These are phyloP conservation scores for Drechmeria coniospora DNA, from an alignment of 2,329 filamentous ascomycete genomes.

Conservation along the genomic window DNA sequence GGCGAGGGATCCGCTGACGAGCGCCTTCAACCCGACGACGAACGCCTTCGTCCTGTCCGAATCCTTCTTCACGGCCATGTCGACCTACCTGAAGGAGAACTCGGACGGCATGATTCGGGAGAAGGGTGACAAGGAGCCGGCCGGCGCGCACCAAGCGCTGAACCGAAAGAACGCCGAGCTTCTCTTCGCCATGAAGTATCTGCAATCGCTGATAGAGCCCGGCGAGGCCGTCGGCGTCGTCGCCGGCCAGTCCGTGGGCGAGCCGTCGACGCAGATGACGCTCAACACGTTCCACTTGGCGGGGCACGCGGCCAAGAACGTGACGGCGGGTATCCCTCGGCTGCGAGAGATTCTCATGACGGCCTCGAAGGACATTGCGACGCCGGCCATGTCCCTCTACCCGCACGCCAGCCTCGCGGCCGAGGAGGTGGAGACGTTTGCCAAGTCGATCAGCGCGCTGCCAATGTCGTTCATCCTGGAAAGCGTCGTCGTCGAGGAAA, in stretches of 20 bases:
- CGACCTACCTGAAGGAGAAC: constrained; percentile 67
- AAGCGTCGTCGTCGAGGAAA: constrained; percentile 65
- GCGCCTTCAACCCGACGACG: constrained; percentile 59
- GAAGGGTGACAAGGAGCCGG: constrained; percentile 22
- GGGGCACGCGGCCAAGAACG: constrained; percentile 95
- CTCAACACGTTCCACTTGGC: constrained; percentile 99
- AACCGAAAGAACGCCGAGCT: constrained; percentile 64
- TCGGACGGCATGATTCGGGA: constrained; percentile 39
- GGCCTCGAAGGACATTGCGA: constrained; percentile 75
- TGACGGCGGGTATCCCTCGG: constrained; percentile 94
- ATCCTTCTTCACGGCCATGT: constrained; percentile 58
- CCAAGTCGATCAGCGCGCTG: constrained; percentile 81
- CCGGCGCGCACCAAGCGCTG: constrained; percentile 16
- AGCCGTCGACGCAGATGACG: constrained; percentile 98
- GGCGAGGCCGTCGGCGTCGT: constrained; percentile 96
- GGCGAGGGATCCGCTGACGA: constrained; percentile 59
- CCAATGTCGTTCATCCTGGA: constrained; percentile 75
- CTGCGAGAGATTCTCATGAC: constrained; percentile 98
- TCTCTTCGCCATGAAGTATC: constrained; percentile 81
- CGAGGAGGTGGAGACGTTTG: constrained; percentile 60
- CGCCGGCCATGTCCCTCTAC: constrained; percentile 75
- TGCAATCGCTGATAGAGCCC: constrained; percentile 81
- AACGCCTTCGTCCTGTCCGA: constrained; percentile 82
- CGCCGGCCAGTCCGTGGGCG: constrained; percentile 89
- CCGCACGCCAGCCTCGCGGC: constrained; percentile 56